Conservation (phyloP, 2,329 filamentous ascomycete genomes). For the Penicillium glabrum region DNA sequence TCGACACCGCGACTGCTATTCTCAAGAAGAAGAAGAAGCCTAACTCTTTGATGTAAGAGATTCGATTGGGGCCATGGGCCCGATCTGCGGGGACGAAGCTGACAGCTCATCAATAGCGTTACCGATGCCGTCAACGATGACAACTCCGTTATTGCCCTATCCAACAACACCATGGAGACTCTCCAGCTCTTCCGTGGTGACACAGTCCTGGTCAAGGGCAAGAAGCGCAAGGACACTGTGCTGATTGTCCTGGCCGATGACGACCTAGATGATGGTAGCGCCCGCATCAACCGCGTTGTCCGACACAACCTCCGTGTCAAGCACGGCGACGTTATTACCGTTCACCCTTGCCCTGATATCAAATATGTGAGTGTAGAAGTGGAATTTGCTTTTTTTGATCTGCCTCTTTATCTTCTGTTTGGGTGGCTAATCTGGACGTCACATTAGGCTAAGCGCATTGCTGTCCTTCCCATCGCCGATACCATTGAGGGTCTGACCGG, state of each 20-base stretch:
- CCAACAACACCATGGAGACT: conserved; percentile 98
- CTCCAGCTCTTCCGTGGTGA: conserved; percentile 98
- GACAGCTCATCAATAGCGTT: conserved; percentile 60
- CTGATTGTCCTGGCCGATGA: conserved; percentile 97
- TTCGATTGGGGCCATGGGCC: background rate
- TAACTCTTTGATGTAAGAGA: conserved; percentile 88
- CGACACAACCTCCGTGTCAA: conserved; percentile 98
- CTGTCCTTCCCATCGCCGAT: conserved; percentile 95
- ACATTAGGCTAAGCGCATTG: conserved; percentile 92
- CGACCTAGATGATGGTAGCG: conserved; percentile 95
- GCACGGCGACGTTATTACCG: conserved; percentile 96
- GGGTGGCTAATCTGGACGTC: conserved; percentile 20
- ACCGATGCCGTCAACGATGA: conserved; percentile 99
- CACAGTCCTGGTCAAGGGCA: conserved; percentile 96
- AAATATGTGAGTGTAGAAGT: conserved; percentile 83
- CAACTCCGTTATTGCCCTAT: conserved; percentile 98
- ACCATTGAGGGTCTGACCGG: conserved; percentile 97
- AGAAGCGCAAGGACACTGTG: conserved; percentile 99
- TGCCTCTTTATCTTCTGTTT: background rate
- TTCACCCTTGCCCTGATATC: conserved; percentile 97
- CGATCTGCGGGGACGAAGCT: conserved; percentile 18
- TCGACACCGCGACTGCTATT: conserved; percentile 92
- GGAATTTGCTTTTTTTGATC: background rate
- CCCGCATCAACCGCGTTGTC: conserved; percentile 96
- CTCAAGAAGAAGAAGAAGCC: conserved; percentile 99